Evolutionary conservation across 805 yeast genomes (phyloP).

Genomic region (Barnettozyma sp.): DNA sequence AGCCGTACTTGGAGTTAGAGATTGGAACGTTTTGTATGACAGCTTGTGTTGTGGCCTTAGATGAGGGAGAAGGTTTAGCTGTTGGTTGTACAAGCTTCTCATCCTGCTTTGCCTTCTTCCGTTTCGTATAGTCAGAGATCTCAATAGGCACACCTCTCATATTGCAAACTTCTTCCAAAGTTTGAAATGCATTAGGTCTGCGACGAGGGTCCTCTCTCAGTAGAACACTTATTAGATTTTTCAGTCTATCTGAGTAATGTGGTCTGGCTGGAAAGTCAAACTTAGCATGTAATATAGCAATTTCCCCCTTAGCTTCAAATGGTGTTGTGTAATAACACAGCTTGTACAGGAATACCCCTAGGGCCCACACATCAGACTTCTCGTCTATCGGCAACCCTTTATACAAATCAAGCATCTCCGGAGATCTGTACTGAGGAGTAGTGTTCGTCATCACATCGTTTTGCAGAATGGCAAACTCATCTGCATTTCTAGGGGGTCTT

Average conservation of each 20-base stretch:
- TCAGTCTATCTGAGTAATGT: constrained; percentile 52
- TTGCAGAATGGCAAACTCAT: constrained; percentile 52
- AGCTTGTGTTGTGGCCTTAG: constrained; percentile 4
- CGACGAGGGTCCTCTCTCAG: constrained; percentile 59
- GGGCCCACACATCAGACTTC: constrained; percentile 81
- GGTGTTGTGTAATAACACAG: constrained; percentile 80
- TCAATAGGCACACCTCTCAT: constrained; percentile 48
- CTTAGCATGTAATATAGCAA: constrained; percentile 52
- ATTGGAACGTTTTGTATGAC: constrained; percentile 10
- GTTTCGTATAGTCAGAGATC: constrained; percentile 31
- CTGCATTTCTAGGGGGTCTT: constrained; percentile 54
- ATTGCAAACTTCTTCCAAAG: constrained; percentile 58
- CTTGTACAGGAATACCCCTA: constrained; percentile 72
- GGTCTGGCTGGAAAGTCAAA: constrained; percentile 50
- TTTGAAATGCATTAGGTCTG: constrained; percentile 69
- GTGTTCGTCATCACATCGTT: constrained; percentile 73
- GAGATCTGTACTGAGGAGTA: constrained; percentile 79
- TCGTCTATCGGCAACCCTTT: constrained; percentile 70
- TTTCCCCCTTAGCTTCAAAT: constrained; percentile 60
- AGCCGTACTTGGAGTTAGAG: constrained; percentile 5
- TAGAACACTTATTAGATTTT: constrained; percentile 54
- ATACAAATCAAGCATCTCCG: constrained; percentile 75
- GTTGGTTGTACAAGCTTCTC: background rate
- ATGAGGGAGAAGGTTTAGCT: background rate
- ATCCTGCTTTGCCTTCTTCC: constrained; percentile 17